Base-by-base conservation (phyloP, 164 flowering plant species). In the grape (Vitis vinifera) region DNA sequence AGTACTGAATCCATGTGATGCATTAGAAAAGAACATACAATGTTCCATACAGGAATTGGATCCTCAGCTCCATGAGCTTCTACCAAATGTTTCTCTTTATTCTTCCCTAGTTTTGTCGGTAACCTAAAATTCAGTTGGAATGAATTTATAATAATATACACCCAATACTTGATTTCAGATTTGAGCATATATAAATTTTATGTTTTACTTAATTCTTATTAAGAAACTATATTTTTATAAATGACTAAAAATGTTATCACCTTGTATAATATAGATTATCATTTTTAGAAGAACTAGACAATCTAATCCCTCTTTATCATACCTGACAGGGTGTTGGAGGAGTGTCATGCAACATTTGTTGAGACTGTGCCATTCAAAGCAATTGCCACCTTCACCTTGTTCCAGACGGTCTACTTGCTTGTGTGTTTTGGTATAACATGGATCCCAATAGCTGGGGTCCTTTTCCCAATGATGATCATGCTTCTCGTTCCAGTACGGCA, bases 401-500 rank as follows among this genome's bases (percentile, higher is more conserved):
- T 92, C 76, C 98, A 94, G 79, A 82, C 93, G 59, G 81, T 62
- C 60, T 94, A 94, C 78, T 78, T 94, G 84, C 89, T 94, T 51
- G 3, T 85, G 13, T 92, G 97, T 76, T 94, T 94, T 68, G 97
- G 98, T 62, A 52, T 89, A 71, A 92, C 98, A 23, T 94, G 98
- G 98, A 88, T 94, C 68, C 98, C 97, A 5, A 79, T 91, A 59
- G 98, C 97, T 14, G 98, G 98, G 4, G 90, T 94, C 55, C 91
- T 94, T 52, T 94, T 94, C 84, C 98, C 98, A 8, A 65, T 94
- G 68, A 66, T 90, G 78, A 92, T 92, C 76, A 92, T 94, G 97
- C 97, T 94, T 68, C 88, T 94, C 53, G 94, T 94, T 47, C 97
- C 97, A 3, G 92, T 90, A 44, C 75, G 97, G 49, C 98, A 94